These are phyloP conservation scores for Fraxinus latifolia DNA, from an alignment of 305 asterid genomes.

Conservation along the genomic window DNA sequence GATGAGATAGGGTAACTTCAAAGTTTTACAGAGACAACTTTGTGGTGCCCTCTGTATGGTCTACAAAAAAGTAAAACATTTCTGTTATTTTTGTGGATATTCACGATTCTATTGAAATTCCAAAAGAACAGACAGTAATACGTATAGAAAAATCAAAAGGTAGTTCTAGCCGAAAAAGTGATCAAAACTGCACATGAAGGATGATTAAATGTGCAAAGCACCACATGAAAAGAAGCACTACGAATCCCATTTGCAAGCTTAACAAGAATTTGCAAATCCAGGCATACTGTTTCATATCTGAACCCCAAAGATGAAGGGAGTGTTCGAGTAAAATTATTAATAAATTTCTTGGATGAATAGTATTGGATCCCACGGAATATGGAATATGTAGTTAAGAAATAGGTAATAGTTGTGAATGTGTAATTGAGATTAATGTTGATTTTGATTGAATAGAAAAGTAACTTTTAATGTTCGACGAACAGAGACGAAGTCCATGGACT, in stretches of 20 bases:
- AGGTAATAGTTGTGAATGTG: not conserved
- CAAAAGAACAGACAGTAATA: not conserved
- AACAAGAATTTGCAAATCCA: not conserved
- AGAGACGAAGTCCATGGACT: not conserved
- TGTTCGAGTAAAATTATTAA: not conserved
- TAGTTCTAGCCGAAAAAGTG: not conserved
- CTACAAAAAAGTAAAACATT: not conserved
- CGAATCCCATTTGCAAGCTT: not conserved
- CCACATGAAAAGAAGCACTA: not conserved
- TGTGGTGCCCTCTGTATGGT: not conserved
- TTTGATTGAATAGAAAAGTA: not conserved
- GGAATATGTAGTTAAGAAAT: not conserved
- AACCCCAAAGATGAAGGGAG: not conserved
- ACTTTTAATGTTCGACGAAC: not conserved
- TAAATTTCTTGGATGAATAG: not conserved
- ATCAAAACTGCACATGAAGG: not conserved
- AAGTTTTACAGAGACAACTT: not conserved
- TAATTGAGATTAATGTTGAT: not conserved
- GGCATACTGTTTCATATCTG: not conserved
- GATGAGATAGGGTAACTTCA: not conserved
- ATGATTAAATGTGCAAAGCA: not conserved
- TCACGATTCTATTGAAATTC: not conserved
- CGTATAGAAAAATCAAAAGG: not conserved
- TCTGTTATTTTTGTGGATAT: not conserved
- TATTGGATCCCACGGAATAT: not conserved